Base-by-base conservation (phyloP, 2,329 filamentous ascomycete species). In the Pleurostoma richardsiae region DNA sequence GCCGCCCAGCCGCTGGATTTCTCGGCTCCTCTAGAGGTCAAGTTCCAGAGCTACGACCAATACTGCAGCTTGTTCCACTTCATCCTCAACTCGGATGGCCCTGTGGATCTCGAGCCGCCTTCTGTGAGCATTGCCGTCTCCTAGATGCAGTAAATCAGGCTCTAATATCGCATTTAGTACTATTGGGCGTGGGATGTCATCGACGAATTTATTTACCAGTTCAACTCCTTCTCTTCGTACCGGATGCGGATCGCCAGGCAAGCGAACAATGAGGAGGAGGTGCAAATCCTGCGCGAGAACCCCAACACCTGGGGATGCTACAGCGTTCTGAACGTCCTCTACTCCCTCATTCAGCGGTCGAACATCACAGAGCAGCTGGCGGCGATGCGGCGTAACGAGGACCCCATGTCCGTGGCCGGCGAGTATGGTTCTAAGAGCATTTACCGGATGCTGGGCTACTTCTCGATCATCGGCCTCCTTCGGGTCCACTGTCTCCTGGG, bases 151-250 rank as follows among this genome's bases (percentile, higher is more conserved):
- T 19, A 19, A 19, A 19, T 19, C 19, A 19, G 19, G 19, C 19
- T 19, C 19, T 19, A 19, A 19, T 19, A 19, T 19, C 19, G 10
- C 33, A 30, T 10, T 10, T 67, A 97, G 90, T 95, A 96, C 75
- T 96, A 92, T 77, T 99, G 94, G 94, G 94, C 94, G 39, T 99
- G 94, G 94, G 94, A 99, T 69, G 92, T 97, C 58, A 96, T 99
- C 72, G 94, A 99, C 70, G 94, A 99, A 72, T 99, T 99, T 77
- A 97, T 99, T 74, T 99, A 99, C 78, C 94, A 99, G 71, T 99
- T 99, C 80, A 96, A 99, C 79, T 95, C 91, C 49, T 99, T 99
- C 79, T 97, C 90, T 68, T 90, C 90, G 53, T 96, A 96, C 80
- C 85, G 94, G 64, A 90, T 95, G 70, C 86, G 90, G 56, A 84